phyloP scores from a whole-genome alignment of 2,329 filamentous ascomycete species.

The Metarhizium sp. region DNA sequence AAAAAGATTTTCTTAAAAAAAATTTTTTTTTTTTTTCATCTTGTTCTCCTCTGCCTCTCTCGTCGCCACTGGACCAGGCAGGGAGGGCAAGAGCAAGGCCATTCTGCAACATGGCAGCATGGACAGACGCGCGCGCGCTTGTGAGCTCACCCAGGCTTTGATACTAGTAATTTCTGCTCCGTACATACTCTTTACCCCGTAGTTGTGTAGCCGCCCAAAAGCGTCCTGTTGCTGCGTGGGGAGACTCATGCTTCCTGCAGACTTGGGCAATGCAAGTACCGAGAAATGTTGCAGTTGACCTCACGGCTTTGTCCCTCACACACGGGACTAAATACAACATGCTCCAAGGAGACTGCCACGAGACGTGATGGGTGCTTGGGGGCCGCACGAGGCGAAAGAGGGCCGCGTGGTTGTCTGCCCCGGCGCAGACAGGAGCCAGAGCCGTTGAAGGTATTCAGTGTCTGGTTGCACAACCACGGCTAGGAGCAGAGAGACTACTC shows the following conservation, averaged over 20 bases:
- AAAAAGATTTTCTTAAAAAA: too few relatives aligned
- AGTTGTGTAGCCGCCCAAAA: too few relatives aligned
- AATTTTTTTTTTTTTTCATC: too few relatives aligned
- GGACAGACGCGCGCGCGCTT: neutral
- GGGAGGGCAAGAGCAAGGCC: too few relatives aligned
- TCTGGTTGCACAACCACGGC: neutral
- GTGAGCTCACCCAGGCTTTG: neutral
- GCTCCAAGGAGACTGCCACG: neutral
- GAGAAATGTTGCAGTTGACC: neutral
- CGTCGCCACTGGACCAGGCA: too few relatives aligned
- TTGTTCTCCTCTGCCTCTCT: too few relatives aligned
- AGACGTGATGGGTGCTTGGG: neutral
- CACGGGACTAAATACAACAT: neutral
- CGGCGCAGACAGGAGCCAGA: neutral
- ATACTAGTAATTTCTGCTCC: too few relatives aligned
- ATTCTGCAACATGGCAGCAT: too few relatives aligned
- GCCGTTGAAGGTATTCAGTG: neutral
- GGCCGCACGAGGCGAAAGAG: neutral
- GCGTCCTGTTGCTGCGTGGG: neutral
- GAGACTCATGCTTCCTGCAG: neutral
- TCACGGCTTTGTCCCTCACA: neutral
- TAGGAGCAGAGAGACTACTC: too few relatives aligned
- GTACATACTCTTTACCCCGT: too few relatives aligned
- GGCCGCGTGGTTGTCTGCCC: neutral
- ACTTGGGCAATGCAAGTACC: neutral